Percentiles rank a stretch among this genome's conserved stretches.
These are phyloP conservation scores for Mycosphaerella sp. DNA, from an alignment of 2,329 filamentous ascomycete genomes.

Conservation along the genomic window DNA sequence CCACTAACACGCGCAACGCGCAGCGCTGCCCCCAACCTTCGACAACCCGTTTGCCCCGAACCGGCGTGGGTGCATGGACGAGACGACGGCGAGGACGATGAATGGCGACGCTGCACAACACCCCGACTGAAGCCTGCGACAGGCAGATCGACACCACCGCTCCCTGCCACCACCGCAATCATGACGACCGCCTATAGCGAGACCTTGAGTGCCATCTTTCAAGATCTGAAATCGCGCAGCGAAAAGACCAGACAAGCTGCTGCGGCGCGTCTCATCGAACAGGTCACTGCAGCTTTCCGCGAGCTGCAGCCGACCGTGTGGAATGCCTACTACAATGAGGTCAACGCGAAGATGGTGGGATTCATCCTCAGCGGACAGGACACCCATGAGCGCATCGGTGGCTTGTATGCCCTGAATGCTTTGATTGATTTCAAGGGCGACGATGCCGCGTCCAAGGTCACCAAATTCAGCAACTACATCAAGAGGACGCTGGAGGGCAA, in stretches of 20 bases:
- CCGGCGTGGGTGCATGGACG: conserved; percentile 4
- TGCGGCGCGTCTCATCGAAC: conserved; percentile 28
- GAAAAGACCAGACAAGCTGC: conserved; percentile 29
- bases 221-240: conserved; percentile 29
- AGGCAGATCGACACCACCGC: conserved; percentile 1
- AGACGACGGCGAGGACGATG: conserved; percentile 6
- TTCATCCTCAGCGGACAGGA: conserved; percentile 83
- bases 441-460: conserved; percentile 87
- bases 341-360: conserved; percentile 59
- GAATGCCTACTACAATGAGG: conserved; percentile 58
- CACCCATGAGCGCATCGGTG: conserved; percentile 80
- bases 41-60: not conserved
- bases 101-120: conserved; percentile 1
- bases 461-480: conserved; percentile 85
- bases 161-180: not conserved
- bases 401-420: conserved; percentile 83
- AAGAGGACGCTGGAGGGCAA: conserved; percentile 83
- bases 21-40: no score
- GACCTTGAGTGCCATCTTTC: conserved; percentile 29
- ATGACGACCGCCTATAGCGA: conserved; percentile 32
- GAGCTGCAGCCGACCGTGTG: conserved; percentile 81
- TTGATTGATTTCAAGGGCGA: conserved; percentile 96
- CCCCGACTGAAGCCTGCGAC: conserved; percentile 9
- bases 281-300: conserved; percentile 30
- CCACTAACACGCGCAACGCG: not conserved